Base-by-base conservation (phyloP, 2,329 filamentous ascomycete genomes). In the Botryosphaeria dothidea region DNA sequence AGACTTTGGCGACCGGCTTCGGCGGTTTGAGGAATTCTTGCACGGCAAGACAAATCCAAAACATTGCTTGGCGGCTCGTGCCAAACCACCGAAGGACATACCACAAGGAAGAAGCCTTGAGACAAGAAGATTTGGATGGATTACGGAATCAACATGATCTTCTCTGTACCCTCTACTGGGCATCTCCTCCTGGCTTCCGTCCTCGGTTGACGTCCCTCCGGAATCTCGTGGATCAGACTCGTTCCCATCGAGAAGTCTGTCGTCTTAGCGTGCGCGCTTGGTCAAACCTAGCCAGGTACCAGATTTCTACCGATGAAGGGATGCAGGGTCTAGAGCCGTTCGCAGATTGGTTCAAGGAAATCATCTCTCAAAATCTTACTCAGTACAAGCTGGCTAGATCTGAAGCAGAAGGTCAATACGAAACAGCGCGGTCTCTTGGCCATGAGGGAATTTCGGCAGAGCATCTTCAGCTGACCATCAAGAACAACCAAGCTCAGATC, bases 131-230 rank as follows among this genome's bases (percentile, higher is more conserved):
- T 67, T 74, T 88, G 13, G 81, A 85, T 60, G 85, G 86, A 1
- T 74, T 88, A 51, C 81, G 85, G 54, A 89, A 88, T 68, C 85
- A 89, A 66, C 85, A 88, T 67, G 85, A 88, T 69, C 77, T 89
- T 17, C 78, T 89, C 0, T 85, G 83, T 63, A 85, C 84, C 3
- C 76, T 89, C 15, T 88, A 88, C 71, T 87, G 81, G 78, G 82
- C 81, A 46, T 82, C 84, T 41, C 85, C 86, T 27, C 74, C 82
- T 29, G 77, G 78, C 1, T 83, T 79, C 69, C 80, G 86, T n/a
- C 85, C 85, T 45, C 79, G 82, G 48, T 68, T 87, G 4, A 78
- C 82, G 60, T 76, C 81, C 5, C 79, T 88, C 54, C 81, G 78
- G 29, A 78, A 82, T 61, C 79, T 89, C 5, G 85, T 88, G 15